phyloP scores from a whole-genome alignment of 352 stramenopile genomes.

The Pythium utonaiense region DNA sequence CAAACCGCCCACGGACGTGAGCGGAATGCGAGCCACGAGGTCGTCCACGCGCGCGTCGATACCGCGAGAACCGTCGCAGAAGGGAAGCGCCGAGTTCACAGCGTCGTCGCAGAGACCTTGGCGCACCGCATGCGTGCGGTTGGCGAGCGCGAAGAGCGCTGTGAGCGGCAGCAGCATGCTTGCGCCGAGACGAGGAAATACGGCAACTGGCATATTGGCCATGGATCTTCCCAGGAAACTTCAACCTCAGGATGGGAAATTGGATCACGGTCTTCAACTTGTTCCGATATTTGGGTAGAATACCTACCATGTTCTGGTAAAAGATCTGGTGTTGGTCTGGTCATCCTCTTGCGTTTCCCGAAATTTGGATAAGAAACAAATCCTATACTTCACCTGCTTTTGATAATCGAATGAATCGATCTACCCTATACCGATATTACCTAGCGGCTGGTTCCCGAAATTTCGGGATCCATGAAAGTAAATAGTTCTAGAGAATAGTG shows the following conservation, averaged over 20 bases:
- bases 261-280: background rate
- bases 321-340: no score
- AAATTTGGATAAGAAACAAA: no score
- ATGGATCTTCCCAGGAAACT: background rate
- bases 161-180: background rate
- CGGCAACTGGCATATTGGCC: background rate
- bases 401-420: background rate
- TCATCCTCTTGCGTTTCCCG: no score
- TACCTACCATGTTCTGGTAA: no score
- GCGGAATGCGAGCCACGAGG: conserved; percentile 58
- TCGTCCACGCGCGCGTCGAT: conserved; percentile 58
- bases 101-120: conserved; percentile 50
- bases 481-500: no score
- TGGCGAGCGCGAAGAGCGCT: background rate
- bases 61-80: conserved; percentile 58
- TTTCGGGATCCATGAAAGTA: no score
- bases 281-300: no score
- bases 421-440: no score
- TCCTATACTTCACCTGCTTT: no score
- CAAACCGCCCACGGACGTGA: conserved; percentile 66
- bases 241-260: background rate
- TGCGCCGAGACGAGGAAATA: background rate
- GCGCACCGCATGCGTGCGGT: background rate
- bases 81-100: conserved; percentile 44
- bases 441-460: no score